Conservation (phyloP, 306 rosid genomes). For the Corylus avellana region DNA sequence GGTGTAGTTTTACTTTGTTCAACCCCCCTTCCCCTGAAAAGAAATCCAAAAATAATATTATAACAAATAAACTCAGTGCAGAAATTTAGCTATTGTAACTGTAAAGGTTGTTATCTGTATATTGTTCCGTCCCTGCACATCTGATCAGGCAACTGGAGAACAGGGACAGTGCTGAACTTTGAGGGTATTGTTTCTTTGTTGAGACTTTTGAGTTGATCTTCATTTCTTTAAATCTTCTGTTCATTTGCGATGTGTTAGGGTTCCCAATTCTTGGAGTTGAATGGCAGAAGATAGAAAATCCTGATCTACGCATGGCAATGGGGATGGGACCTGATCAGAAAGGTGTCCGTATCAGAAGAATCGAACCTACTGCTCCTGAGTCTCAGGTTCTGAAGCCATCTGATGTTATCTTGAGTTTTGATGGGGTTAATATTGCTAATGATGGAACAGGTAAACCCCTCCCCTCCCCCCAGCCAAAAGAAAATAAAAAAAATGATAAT, state of each 20-base stretch:
- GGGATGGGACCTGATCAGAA: constrained; percentile 89
- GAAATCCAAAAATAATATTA: background rate
- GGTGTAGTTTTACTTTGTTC: background rate
- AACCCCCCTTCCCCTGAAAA: background rate
- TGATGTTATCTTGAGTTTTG: constrained; percentile 93
- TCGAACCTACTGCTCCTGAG: constrained; percentile 92
- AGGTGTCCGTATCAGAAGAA: constrained; percentile 93
- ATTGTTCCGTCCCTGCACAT: background rate
- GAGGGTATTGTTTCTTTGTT: constrained; percentile 11
- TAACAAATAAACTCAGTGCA: constrained; percentile 2
- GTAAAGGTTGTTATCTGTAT: background rate
- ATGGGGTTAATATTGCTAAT: constrained; percentile 87
- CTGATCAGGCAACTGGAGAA: background rate
- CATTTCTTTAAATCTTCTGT: background rate
- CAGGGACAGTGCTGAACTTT: background rate
- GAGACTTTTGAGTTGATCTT: background rate
- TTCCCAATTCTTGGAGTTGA: constrained; percentile 94
- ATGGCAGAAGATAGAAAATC: constrained; percentile 99
- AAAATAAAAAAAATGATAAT: constrained; percentile 5
- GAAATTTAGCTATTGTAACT: constrained; percentile 3
- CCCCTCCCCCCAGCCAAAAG: background rate
- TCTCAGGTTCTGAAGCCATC: constrained; percentile 81
- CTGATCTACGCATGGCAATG: constrained; percentile 75
- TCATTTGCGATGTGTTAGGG: constrained; percentile 47
- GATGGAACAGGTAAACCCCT: constrained; percentile 85